Evolutionary conservation across 1,284 basidiomycete genomes (phyloP).

Genomic region (Naganishia albida): DNA sequence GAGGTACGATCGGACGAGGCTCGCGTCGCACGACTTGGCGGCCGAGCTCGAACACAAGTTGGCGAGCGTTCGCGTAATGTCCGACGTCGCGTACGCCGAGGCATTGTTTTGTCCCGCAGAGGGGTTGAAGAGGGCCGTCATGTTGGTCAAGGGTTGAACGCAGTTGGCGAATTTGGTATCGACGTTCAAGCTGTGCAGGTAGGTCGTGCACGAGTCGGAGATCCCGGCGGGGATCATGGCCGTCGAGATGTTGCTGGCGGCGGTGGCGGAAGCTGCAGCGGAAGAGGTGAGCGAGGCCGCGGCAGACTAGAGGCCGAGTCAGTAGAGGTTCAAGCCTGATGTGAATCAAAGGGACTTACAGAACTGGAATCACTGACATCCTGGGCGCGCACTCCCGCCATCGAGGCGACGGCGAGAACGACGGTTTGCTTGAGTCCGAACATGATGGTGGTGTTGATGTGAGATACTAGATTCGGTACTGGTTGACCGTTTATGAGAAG

Average conservation of each 20-base stretch:
- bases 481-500: background rate
- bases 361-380: constrained; percentile 21
- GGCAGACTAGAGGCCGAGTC: background rate
- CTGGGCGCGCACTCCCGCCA: constrained; percentile 12
- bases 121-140: constrained; percentile 65
- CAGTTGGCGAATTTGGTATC: constrained; percentile 65
- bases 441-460: constrained; percentile 1
- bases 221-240: constrained; percentile 61
- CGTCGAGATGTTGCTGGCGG: constrained; percentile 26
- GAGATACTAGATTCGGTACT: background rate
- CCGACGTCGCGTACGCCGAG: constrained; percentile 51
- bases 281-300: constrained; percentile 29
- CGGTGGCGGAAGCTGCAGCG: constrained; percentile 23
- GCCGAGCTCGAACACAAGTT: constrained; percentile 61
- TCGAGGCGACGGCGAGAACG: constrained; percentile 24
- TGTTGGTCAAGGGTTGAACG: constrained; percentile 64
- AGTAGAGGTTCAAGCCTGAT: background rate
- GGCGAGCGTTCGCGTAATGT: constrained; percentile 61
- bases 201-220: constrained; percentile 62
- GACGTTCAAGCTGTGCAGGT: constrained; percentile 65
- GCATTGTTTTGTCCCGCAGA: constrained; percentile 50
- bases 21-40: constrained; percentile 61
- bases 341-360: background rate
- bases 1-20: constrained; percentile 64
- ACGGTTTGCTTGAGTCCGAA: constrained; percentile 16